Evolutionary conservation across 805 yeast genomes (phyloP).

Genomic region (Cyberlindnera lachancei): DNA sequence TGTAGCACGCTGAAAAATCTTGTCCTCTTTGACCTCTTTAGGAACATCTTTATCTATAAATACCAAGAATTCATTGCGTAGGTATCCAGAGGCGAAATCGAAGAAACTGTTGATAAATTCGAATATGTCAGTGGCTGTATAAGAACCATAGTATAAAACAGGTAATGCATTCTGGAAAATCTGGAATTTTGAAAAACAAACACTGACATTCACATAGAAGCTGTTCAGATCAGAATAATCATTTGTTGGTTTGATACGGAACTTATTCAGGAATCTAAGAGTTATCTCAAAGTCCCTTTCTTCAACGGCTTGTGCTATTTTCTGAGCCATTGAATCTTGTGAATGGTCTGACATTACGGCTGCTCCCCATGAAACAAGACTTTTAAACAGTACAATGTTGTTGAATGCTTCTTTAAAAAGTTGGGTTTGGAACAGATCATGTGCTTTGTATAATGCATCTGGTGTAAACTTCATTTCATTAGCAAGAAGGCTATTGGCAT

Average conservation of each 20-base stretch:
- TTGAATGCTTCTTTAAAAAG: constrained; percentile 17
- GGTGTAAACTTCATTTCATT: constrained; percentile 16
- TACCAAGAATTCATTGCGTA: constrained; percentile 14
- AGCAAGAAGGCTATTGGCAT: constrained; percentile 1
- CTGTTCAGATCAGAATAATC: constrained; percentile 6
- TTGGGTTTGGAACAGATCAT: constrained; percentile 12
- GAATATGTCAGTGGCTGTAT: constrained; percentile 17
- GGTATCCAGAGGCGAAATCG: constrained; percentile 14
- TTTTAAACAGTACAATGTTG: constrained; percentile 21
- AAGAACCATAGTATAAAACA: constrained; percentile 16
- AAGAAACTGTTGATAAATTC: constrained; percentile 18
- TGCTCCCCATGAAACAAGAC: constrained; percentile 19
- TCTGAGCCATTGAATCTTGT: constrained; percentile 5
- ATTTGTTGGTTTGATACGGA: constrained; percentile 9
- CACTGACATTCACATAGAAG: constrained; percentile 16
- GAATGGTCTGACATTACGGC: constrained; percentile 11
- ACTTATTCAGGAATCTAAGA: constrained; percentile 20
- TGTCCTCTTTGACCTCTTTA: constrained; percentile 6
- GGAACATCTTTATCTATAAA: constrained; percentile 10
- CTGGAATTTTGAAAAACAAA: constrained; percentile 21
- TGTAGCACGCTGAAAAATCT: constrained; percentile 14
- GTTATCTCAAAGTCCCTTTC: constrained; percentile 21
- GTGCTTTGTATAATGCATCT: constrained; percentile 17
- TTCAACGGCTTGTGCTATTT: constrained; percentile 7
- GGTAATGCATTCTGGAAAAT: constrained; percentile 18